These are phyloP conservation scores for Clavulina sp. DNA, from an alignment of 768 basidiomycete genomes.

Conservation along the genomic window DNA sequence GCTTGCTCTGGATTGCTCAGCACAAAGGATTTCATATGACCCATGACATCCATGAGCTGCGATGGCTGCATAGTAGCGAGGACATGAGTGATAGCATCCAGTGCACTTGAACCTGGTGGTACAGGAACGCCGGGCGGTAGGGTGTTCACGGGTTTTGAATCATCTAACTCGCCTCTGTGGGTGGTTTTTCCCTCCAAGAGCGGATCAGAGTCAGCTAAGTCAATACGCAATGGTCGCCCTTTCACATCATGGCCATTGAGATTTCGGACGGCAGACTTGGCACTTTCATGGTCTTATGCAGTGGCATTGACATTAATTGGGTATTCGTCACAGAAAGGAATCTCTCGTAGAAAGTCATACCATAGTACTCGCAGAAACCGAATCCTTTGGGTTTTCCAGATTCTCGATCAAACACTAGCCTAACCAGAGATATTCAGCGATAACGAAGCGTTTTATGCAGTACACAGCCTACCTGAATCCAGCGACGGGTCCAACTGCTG, in stretches of 20 bases:
- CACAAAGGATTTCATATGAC: conserved; percentile 98
- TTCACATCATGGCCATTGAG: conserved; percentile 85
- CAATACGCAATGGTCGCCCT: conserved; percentile 83
- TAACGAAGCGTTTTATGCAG: too few species aligned
- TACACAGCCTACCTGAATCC: conserved; percentile 52
- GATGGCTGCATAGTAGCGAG: conserved; percentile 68
- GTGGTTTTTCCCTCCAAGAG: conserved; percentile 84
- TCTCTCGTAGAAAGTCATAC: too few species aligned
- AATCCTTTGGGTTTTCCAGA: conserved; percentile 93
- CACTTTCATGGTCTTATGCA: conserved; percentile 73
- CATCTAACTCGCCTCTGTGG: conserved; percentile 44
- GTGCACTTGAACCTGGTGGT: conserved; percentile 46
- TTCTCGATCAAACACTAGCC: conserved; percentile 76
- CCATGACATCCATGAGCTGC: conserved; percentile 82
- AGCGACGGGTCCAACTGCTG: conserved; percentile 70
- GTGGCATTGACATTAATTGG: conserved; percentile 12
- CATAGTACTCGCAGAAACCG: conserved; percentile 85
- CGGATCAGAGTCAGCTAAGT: conserved; percentile 84
- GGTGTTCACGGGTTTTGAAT: conserved; percentile 24
- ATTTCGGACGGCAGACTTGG: conserved; percentile 86
- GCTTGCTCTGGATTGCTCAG: conserved; percentile 86
- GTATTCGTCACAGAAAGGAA: conserved; percentile 23
- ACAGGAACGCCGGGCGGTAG: conserved; percentile 66
- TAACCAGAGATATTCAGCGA: too few species aligned
- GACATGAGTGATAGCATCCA: conserved; percentile 73